Conservation (phyloP, 2,329 filamentous ascomycete genomes). For the Exophiala bonariae region DNA sequence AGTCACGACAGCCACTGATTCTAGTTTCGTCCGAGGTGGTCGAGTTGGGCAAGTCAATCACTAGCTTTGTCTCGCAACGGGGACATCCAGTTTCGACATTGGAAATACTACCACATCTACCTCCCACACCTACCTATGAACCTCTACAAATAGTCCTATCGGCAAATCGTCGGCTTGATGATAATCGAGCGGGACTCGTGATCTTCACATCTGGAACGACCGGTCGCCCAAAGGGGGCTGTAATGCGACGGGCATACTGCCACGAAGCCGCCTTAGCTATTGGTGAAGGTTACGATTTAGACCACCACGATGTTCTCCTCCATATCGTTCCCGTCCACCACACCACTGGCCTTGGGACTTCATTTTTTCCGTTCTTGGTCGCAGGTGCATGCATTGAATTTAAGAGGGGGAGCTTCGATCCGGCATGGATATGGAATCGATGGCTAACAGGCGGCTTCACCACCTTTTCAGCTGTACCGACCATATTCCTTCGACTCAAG, state of each 20-base stretch:
- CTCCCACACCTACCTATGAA: too few species aligned
- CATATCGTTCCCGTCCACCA: conserved; percentile 35
- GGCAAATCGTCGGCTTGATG: conserved; percentile 26
- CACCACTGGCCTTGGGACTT: conserved; percentile 28
- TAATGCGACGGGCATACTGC: conserved; percentile 16
- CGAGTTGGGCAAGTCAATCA: too few species aligned
- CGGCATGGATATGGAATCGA: conserved; percentile 38
- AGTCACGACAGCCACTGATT: too few species aligned
- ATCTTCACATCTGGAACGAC: conserved; percentile 31
- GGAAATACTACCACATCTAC: too few species aligned
- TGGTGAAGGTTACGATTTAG: conserved; percentile 24
- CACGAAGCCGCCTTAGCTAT: conserved; percentile 24
- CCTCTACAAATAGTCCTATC: conserved; percentile 14
- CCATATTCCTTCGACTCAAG: conserved; percentile 41
- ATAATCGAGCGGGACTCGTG: conserved; percentile 31
- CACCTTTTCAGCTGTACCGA: conserved; percentile 40
- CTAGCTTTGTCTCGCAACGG: too few species aligned
- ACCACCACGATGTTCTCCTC: conserved; percentile 34
- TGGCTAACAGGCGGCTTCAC: conserved; percentile 33
- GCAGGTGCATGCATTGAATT: conserved; percentile 43
- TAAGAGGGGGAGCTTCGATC: conserved; percentile 37
- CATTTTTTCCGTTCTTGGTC: conserved; percentile 37
- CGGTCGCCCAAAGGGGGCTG: conserved; percentile 25
- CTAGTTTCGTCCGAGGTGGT: too few species aligned
- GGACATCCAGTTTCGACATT: too few species aligned